These are phyloP conservation scores for Crithidia brevicula DNA, from an alignment of 208 protist species.

Conservation along the genomic window DNA sequence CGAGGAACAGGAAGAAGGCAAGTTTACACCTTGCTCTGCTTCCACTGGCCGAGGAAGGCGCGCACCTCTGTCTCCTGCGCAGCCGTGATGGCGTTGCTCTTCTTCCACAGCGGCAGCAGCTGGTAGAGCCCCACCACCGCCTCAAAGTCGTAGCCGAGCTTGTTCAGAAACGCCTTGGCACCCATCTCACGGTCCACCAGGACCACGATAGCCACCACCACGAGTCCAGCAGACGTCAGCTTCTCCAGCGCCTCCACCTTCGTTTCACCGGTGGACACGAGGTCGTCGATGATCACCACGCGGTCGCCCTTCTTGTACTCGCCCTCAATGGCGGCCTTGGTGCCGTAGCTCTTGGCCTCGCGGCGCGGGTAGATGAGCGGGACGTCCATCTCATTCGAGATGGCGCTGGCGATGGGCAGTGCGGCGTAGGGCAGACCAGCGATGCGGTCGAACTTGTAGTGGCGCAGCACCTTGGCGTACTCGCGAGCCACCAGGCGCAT, in stretches of 20 bases:
- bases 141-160: constrained; percentile 88
- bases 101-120: constrained; percentile 77
- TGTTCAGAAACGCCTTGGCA: constrained; percentile 82
- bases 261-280: constrained; percentile 95
- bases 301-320: constrained; percentile 92
- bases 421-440: constrained; percentile 96
- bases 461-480: constrained; percentile 72
- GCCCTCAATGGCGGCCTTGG: constrained; percentile 95
- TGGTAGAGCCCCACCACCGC: constrained; percentile 79
- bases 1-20: not conserved
- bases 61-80: constrained; percentile 65
- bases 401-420: constrained; percentile 94
- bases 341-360: constrained; percentile 95
- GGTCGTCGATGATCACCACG: constrained; percentile 95
- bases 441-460: constrained; percentile 81
- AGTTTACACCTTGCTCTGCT: constrained; percentile 69
- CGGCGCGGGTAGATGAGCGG: constrained; percentile 93
- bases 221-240: constrained; percentile 79
- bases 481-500: constrained; percentile 80
- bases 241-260: constrained; percentile 96
- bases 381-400: constrained; percentile 90
- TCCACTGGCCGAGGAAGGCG: constrained; percentile 65
- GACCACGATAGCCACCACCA: constrained; percentile 93
- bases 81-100: constrained; percentile 59
- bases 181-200: constrained; percentile 96